A percentile compares a stretch with the other conserved stretches of the same genome.
phyloP scores from a whole-genome alignment of 2,329 filamentous ascomycete genomes.

The Nannizziopsis arthrosporioides region DNA sequence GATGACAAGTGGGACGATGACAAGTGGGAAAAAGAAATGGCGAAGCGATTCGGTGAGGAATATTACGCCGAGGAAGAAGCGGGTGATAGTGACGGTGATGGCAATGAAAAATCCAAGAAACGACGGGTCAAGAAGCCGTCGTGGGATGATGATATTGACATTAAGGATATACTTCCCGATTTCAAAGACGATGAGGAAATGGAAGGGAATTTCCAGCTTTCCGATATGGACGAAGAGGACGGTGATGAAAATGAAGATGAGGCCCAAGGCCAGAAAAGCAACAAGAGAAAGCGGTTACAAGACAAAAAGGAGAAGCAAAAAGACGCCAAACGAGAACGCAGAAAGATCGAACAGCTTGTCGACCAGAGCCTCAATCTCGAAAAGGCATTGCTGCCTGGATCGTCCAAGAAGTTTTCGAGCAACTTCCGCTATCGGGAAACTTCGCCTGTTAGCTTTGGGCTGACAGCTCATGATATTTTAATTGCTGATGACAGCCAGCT shows the following conservation, averaged over 20 bases:
- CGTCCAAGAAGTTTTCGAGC: conserved; percentile 41
- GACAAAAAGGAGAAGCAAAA: conserved; percentile 51
- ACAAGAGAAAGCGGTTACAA: conserved; percentile 36
- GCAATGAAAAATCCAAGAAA: conserved; percentile 41
- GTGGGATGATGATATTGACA: conserved; percentile 97
- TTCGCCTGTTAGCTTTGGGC: conserved; percentile 76
- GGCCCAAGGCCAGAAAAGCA: conserved; percentile 24
- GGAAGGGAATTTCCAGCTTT: conserved; percentile 39
- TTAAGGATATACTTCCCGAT: conserved; percentile 79
- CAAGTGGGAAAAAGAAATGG: conserved; percentile 85
- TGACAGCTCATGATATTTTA: conserved; percentile 82
- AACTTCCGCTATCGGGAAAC: conserved; percentile 89
- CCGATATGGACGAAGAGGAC: conserved; percentile 43
- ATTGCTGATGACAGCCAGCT: conserved; percentile 75
- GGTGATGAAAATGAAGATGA: conserved; percentile 32
- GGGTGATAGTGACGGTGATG: conserved; percentile 37
- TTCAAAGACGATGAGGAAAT: conserved; percentile 59
- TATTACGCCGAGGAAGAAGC: conserved; percentile 68
- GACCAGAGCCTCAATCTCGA: conserved; percentile 70
- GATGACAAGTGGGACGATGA: conserved; percentile 82
- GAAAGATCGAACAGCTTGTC: conserved; percentile 74
- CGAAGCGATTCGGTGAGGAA: conserved; percentile 70
- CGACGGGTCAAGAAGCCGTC: conserved; percentile 66
- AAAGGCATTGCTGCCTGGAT: conserved; percentile 46
- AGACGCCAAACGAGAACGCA: conserved; percentile 65